A percentile compares a stretch with the other conserved stretches of the same genome.
phyloP scores from a whole-genome alignment of 148 eudicot genomes.

The Heliosperma pusillum region DNA sequence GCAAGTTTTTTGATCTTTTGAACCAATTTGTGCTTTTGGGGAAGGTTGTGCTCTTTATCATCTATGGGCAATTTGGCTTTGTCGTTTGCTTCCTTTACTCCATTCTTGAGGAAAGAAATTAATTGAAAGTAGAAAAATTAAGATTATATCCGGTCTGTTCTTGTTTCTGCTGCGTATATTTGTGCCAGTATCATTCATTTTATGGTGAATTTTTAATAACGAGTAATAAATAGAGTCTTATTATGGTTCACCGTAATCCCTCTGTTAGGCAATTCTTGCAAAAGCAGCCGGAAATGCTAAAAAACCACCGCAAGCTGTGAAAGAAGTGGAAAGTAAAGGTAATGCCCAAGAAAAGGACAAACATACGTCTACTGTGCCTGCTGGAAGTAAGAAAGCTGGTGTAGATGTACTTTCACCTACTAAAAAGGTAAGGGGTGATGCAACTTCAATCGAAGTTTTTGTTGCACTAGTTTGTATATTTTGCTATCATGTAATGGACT shows the following conservation, averaged over 20 bases:
- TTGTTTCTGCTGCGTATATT: neutral
- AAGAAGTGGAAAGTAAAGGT: conserved; percentile 36
- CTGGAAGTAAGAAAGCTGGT: conserved; percentile 37
- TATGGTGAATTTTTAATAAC: no score
- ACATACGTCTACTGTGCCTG: conserved; percentile 32
- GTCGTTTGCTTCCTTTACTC: no score
- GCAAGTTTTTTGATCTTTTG: no score
- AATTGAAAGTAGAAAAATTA: neutral
- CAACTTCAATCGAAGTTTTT: neutral
- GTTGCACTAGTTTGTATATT: neutral
- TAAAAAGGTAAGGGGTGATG: conserved; percentile 28
- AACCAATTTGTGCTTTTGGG: no score
- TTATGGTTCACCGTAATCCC: neutral
- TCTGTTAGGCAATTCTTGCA: conserved; percentile 60
- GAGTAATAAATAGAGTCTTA: neutral
- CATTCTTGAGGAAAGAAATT: neutral
- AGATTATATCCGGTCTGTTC: neutral
- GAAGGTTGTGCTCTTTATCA: no score
- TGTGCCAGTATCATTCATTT: neutral
- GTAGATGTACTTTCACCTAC: conserved; percentile 32
- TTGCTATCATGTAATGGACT: neutral
- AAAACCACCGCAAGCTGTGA: conserved; percentile 35
- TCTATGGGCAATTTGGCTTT: no score
- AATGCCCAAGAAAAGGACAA: conserved; percentile 31
- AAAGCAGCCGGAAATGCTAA: conserved; percentile 50